These are phyloP conservation scores for Astragalus membranaceus DNA, from an alignment of 306 rosid species.

Conservation along the genomic window DNA sequence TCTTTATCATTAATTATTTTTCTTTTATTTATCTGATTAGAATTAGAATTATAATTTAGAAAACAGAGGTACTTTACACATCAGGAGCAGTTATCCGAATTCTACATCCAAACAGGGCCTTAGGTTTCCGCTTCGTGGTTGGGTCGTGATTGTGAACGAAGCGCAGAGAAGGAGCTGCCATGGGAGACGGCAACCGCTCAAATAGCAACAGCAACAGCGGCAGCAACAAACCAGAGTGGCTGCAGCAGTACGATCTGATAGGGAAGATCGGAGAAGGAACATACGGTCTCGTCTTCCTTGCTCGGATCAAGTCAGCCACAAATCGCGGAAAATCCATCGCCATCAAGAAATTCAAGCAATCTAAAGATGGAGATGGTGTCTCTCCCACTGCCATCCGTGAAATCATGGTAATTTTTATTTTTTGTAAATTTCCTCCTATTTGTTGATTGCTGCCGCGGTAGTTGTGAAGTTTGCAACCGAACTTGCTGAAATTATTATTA, in stretches of 20 bases:
- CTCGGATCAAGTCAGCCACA: slow-evolving; percentile 49
- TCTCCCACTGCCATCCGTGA: slow-evolving; percentile 99
- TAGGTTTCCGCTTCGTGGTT: background rate
- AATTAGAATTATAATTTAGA: too few relatives aligned
- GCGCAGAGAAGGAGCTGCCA: slow-evolving; percentile 20
- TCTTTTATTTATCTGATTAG: too few relatives aligned
- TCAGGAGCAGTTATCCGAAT: background rate
- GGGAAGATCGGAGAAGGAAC: slow-evolving; percentile 97
- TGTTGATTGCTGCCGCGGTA: background rate
- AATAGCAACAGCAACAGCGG: slow-evolving; percentile 30
- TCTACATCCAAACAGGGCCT: slow-evolving; percentile 10
- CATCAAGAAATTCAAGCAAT: slow-evolving; percentile 90
- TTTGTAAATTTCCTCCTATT: background rate
- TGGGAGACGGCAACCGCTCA: slow-evolving; percentile 61
- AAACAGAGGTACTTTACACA: background rate
- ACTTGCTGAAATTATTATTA: background rate
- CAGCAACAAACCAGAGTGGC: slow-evolving; percentile 87
- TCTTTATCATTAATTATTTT: too few relatives aligned
- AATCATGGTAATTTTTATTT: slow-evolving; percentile 54
- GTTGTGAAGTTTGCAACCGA: background rate
- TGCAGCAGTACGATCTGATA: slow-evolving; percentile 85
- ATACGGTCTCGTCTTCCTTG: slow-evolving; percentile 89
- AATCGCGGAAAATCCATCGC: slow-evolving; percentile 93
- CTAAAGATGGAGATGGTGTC: slow-evolving; percentile 93
- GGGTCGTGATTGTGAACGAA: background rate